These are phyloP conservation scores for Cercospora brassicicola DNA, from an alignment of 2,329 filamentous ascomycete species.

Conservation along the genomic window DNA sequence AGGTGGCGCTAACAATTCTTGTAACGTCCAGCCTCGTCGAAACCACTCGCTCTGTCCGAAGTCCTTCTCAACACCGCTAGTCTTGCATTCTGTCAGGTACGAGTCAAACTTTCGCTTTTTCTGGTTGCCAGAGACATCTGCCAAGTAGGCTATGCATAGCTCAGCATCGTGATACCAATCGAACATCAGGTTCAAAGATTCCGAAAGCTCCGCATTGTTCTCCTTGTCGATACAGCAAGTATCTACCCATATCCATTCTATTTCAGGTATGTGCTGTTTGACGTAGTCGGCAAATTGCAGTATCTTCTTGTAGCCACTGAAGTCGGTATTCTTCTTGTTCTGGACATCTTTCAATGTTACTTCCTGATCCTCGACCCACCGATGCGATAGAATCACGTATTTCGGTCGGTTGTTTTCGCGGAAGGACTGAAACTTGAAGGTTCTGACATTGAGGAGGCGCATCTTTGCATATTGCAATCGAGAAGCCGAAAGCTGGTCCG, in stretches of 20 bases:
- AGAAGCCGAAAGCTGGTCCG: neutral
- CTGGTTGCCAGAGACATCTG: constrained; percentile 16
- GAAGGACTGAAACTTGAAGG: constrained; percentile 1
- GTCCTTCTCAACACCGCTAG: too few species aligned
- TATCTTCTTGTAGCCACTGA: constrained; percentile 20
- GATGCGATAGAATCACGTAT: constrained; percentile 19
- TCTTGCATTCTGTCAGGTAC: too few species aligned
- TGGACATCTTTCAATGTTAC: constrained; percentile 9
- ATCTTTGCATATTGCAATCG: neutral
- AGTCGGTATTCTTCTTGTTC: neutral
- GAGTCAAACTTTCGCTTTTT: too few species aligned
- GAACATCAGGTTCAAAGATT: constrained; percentile 29
- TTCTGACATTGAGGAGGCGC: constrained; percentile 12
- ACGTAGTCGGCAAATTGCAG: neutral
- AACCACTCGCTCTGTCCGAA: constrained; percentile 24
- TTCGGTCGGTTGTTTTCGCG: neutral
- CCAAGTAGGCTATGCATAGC: constrained; percentile 24
- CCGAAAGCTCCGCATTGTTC: constrained; percentile 18
- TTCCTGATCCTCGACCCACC: constrained; percentile 11
- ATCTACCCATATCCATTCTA: constrained; percentile 17
- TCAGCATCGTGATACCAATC: constrained; percentile 23
- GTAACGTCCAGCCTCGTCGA: constrained; percentile 15
- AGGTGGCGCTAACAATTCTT: constrained; percentile 23
- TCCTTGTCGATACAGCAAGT: constrained; percentile 4
- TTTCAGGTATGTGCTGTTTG: neutral